A percentile compares a stretch with the other conserved stretches of the same genome.
phyloP scores from a whole-genome alignment of 129 eudicot species.

The Chrysanthemum lavandulifolium region DNA sequence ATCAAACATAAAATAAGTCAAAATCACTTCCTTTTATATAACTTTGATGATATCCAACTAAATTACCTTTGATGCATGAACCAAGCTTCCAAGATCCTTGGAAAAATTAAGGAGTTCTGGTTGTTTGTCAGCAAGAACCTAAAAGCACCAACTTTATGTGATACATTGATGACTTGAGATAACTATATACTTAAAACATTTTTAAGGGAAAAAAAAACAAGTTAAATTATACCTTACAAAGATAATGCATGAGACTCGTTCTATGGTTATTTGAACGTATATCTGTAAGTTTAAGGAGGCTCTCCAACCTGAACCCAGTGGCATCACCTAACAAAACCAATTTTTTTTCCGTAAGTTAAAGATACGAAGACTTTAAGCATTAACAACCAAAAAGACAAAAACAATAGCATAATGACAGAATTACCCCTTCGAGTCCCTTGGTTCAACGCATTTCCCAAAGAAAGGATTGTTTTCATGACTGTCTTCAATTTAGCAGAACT shows the following conservation, averaged over 20 bases:
- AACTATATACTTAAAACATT: conserved; percentile 1
- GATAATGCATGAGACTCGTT: conserved; percentile 96
- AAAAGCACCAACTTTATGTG: not conserved
- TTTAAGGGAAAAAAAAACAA: not conserved
- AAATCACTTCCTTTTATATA: too few relatives aligned
- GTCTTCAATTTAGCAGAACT: too few relatives aligned
- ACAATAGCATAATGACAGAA: too few relatives aligned
- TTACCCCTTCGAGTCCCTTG: too few relatives aligned
- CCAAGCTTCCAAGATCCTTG: conserved; percentile 38
- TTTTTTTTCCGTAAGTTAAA: too few relatives aligned
- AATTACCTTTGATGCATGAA: too few relatives aligned
- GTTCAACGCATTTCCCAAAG: too few relatives aligned
- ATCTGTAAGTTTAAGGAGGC: conserved; percentile 91
- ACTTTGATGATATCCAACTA: too few relatives aligned
- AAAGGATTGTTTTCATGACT: too few relatives aligned
- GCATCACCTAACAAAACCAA: conserved; percentile 60
- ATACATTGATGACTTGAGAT: conserved; percentile 17
- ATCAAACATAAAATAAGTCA: conserved; percentile 17
- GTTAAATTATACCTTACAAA: conserved; percentile 66
- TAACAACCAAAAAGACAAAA: too few relatives aligned
- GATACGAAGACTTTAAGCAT: too few relatives aligned
- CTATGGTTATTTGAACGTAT: conserved; percentile 83
- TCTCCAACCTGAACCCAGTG: conserved; percentile 88
- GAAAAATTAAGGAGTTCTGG: conserved; percentile 68
- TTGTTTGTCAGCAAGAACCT: conserved; percentile 36